Conservation (phyloP, 345 rosid species). For the Clarkia xantiana region DNA sequence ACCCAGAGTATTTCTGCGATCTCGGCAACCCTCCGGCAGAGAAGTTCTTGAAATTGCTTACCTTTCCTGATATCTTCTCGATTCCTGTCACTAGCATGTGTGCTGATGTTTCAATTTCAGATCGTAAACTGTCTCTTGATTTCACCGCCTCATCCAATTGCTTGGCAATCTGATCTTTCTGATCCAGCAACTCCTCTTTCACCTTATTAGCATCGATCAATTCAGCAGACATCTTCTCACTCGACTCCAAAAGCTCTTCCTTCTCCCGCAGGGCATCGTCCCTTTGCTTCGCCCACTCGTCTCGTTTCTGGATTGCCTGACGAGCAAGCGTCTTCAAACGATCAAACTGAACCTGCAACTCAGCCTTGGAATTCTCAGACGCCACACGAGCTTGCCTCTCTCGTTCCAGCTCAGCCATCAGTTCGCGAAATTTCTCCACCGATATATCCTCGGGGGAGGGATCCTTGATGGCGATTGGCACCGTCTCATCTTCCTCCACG, state of each 20-base stretch:
- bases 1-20: slow-evolving; percentile 66
- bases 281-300: slow-evolving; percentile 52
- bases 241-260: slow-evolving; percentile 32
- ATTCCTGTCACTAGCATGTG: slow-evolving; percentile 90
- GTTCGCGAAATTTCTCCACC: slow-evolving; percentile 42
- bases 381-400: slow-evolving; percentile 77
- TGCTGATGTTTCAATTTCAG: slow-evolving; percentile 70
- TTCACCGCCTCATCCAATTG: slow-evolving; percentile 47
- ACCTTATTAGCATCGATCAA: slow-evolving; percentile 29
- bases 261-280: slow-evolving; percentile 72
- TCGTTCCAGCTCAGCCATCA: slow-evolving; percentile 70
- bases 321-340: slow-evolving; percentile 63
- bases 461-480: slow-evolving; percentile 23
- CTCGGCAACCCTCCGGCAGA: slow-evolving; percentile 61
- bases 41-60: slow-evolving; percentile 62
- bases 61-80: slow-evolving; percentile 86
- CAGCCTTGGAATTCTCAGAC: slow-evolving; percentile 61
- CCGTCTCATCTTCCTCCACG: slow-evolving; percentile 67
- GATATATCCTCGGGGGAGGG: slow-evolving; percentile 30
- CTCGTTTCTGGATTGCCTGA: slow-evolving; percentile 80
- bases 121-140: slow-evolving; percentile 44
- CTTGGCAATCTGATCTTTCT: slow-evolving; percentile 37
- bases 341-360: slow-evolving; percentile 43
- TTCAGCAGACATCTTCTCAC: slow-evolving; percentile 33
- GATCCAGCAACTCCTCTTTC: slow-evolving; percentile 40